Conservation (phyloP, 371 early-diverging fungal species). For the Massospora cicadina region DNA sequence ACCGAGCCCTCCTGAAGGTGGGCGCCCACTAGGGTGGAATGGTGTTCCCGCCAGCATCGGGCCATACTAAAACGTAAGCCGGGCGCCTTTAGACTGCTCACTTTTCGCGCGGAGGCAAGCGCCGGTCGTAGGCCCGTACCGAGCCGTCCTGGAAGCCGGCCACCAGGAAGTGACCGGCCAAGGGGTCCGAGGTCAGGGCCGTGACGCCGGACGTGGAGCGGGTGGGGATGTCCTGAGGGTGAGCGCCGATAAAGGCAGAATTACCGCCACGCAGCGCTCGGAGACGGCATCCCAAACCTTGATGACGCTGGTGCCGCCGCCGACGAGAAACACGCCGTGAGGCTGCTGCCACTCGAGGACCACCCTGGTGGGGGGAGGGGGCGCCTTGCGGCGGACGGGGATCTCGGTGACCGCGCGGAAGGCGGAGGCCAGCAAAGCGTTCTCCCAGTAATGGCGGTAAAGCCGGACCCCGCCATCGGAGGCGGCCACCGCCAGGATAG, state of each 20-base stretch:
- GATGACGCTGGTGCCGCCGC: constrained; percentile 51
- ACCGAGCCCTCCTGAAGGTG: constrained; percentile 40
- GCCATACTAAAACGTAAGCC: constrained; percentile 25
- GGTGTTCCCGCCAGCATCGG: constrained; percentile 42
- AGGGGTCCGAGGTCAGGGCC: constrained; percentile 46
- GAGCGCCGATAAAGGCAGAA: constrained; percentile 10
- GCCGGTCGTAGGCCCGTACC: constrained; percentile 57
- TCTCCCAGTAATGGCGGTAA: constrained; percentile 29
- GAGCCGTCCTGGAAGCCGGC: constrained; percentile 70
- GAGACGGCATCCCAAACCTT: constrained; percentile 72
- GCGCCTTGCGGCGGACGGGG: constrained; percentile 32
- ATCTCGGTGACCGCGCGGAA: constrained; percentile 61
- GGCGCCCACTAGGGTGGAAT: constrained; percentile 36
- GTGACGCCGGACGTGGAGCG: constrained; percentile 43
- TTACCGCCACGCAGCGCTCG: constrained; percentile 48
- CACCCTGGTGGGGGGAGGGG: constrained; percentile 24
- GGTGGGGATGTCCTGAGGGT: constrained; percentile 36
- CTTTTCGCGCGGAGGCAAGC: constrained; percentile 32
- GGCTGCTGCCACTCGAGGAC: constrained; percentile 66
- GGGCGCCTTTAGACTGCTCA: constrained; percentile 13
- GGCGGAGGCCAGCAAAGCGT: constrained; percentile 32
- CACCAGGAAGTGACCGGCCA: constrained; percentile 42
- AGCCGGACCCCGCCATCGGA: constrained; percentile 66
- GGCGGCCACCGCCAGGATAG: constrained; percentile 61
- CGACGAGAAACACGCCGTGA: constrained; percentile 42